Evolutionary conservation across 495 filamentous ascomycete species (phyloP).

Genomic region (Talaromyces stipitatus): DNA sequence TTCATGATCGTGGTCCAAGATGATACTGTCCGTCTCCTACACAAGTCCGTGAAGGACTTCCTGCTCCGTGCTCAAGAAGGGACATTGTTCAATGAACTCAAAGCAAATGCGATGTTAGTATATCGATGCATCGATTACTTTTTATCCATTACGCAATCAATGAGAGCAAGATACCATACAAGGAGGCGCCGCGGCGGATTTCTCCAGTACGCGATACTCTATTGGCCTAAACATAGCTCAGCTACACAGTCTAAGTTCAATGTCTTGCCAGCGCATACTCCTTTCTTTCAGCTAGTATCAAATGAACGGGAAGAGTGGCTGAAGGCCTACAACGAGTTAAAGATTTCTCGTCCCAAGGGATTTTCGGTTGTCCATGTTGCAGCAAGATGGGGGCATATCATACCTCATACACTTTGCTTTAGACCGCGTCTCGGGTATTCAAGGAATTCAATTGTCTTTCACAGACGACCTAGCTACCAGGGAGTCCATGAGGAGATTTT

Average conservation of each 20-base stretch:
- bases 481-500: too few species aligned
- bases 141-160: neutral
- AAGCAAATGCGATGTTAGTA: conserved; percentile 6
- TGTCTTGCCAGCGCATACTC: neutral
- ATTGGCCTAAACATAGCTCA: conserved; percentile 2
- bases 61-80: conserved; percentile 5
- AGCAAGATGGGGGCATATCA: conserved; percentile 8
- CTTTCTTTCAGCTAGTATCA: neutral
- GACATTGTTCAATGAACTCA: neutral
- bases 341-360: neutral
- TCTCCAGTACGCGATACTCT: conserved; percentile 1
- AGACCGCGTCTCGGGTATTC: too few species aligned
- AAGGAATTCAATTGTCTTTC: too few species aligned
- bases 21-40: conserved; percentile 11
- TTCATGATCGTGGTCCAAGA: conserved; percentile 12
- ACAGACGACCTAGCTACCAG: too few species aligned
- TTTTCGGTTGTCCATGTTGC: conserved; percentile 7
- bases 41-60: conserved; percentile 18
- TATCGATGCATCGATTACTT: conserved; percentile 6
- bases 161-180: neutral
- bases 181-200: neutral
- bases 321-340: neutral
- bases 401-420: neutral
- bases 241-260: neutral
- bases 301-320: conserved; percentile 1